Evolutionary conservation across 176 grass and related monocot genomes (phyloP).

Genomic region (Hyparrhenia diplandra): DNA sequence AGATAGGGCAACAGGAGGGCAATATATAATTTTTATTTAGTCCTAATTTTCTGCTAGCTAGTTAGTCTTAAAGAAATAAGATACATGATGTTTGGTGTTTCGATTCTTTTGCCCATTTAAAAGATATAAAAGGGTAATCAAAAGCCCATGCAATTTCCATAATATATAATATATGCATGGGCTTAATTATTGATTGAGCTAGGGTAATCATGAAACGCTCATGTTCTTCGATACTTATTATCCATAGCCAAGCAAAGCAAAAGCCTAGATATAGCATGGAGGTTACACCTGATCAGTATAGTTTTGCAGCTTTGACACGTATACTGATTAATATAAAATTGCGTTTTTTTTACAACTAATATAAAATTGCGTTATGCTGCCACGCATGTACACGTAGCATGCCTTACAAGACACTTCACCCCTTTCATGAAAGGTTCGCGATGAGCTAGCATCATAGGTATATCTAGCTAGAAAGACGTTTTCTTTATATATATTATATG

Average conservation of each 20-base stretch:
- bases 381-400: conserved; percentile 30
- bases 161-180: too few relatives aligned
- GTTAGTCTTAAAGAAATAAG: not conserved
- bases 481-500: not conserved
- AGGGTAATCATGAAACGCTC: not conserved
- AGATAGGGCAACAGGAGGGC: not conserved
- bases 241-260: conserved; percentile 24
- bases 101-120: not conserved
- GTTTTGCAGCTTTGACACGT: conserved; percentile 3
- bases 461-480: not conserved
- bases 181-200: not conserved
- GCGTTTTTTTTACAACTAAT: too few relatives aligned
- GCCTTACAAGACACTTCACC: conserved; percentile 45
- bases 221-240: not conserved
- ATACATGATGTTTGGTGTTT: not conserved
- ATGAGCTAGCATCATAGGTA: not conserved
- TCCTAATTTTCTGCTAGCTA: not conserved
- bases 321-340: not conserved
- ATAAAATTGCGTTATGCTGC: conserved; percentile 1
- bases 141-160: not conserved
- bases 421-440: conserved; percentile 3
- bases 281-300: conserved; percentile 27
- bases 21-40: not conserved
- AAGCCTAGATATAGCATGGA: not conserved
- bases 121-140: not conserved